Base-by-base conservation (phyloP, 1,284 basidiomycete genomes). In the Leccinum subrobustum region DNA sequence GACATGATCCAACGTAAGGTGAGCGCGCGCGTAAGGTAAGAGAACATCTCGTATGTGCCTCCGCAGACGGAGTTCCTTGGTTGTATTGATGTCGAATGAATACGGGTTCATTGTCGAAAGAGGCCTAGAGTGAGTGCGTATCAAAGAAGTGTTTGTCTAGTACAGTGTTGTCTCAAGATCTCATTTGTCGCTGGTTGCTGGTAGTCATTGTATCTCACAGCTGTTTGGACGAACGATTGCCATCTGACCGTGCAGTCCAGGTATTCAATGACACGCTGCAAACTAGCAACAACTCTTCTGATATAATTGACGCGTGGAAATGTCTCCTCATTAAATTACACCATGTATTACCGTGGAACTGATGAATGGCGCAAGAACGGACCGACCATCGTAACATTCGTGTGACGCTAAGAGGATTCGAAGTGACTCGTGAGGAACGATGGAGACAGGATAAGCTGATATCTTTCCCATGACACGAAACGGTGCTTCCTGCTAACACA, bases 1-100 rank as follows among this genome's bases (percentile, higher is more conserved):
- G 42, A 83, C 72, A 68, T 88, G 80, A 67, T 87, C 77, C 55
- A 74, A 80, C 0, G 85, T 82, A 37, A 87, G 73, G 70, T 89
- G 82, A n/a, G 70, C 70, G 25, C 77, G 75, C 6, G 76, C 79
- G 65, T 89, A 89, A 48, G 81, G 75, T 18, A 82, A 73, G 23
- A 89, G 76, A 16, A 86, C 69, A 37, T 79, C 71, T 35, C 78
- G 81, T 59, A 89, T 81, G 66, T 87, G 85, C 55, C 64, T 69
- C 29, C 78, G 79, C 48, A 83, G 69, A 62, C 68, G 69, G 12
- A 69, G 54, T 63, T 69, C 74, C n/a, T 42, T 58, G 52, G 60
- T 23, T 8, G 68, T 60, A 48, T 68, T 35, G 60, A 70, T 59
- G 56, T 25, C 54, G 61, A 65, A 73, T 29, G 61, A 58, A 23